These are phyloP conservation scores for Hanseniaspora lindneri DNA, from an alignment of 805 yeast species.

Conservation along the genomic window DNA sequence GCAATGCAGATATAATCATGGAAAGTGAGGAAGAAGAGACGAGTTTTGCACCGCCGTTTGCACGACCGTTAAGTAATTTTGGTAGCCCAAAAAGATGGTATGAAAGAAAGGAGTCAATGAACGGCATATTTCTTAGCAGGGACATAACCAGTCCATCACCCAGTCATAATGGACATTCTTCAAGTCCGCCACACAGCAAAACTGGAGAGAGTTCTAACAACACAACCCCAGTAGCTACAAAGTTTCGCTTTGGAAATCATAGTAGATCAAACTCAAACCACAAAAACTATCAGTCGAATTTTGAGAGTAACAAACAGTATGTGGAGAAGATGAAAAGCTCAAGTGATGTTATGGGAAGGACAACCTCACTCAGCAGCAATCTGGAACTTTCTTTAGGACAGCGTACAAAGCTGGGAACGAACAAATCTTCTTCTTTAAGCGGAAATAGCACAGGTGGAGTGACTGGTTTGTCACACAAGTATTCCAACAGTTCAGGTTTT, in stretches of 20 bases:
- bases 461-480: neutral
- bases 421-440: neutral
- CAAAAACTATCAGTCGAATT: neutral
- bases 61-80: neutral
- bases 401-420: neutral
- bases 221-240: conserved; percentile 4
- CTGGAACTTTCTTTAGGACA: neutral
- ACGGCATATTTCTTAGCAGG: neutral
- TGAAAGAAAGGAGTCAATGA: neutral
- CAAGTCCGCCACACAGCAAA: neutral
- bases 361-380: neutral
- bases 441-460: no score
- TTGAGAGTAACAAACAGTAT: conserved; percentile 6
- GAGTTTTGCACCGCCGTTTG: neutral
- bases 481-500: conserved; percentile 8
- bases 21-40: conserved; percentile 9
- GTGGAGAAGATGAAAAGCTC: neutral
- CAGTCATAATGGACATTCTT: neutral
- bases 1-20: neutral
- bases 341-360: conserved; percentile 25
- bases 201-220: neutral
- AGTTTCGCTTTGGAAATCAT: conserved; percentile 10
- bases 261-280: neutral
- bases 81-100: neutral
- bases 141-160: neutral